Evolutionary conservation across 345 rosid genomes (phyloP).

Genomic region (Stellera chamaejasme): DNA sequence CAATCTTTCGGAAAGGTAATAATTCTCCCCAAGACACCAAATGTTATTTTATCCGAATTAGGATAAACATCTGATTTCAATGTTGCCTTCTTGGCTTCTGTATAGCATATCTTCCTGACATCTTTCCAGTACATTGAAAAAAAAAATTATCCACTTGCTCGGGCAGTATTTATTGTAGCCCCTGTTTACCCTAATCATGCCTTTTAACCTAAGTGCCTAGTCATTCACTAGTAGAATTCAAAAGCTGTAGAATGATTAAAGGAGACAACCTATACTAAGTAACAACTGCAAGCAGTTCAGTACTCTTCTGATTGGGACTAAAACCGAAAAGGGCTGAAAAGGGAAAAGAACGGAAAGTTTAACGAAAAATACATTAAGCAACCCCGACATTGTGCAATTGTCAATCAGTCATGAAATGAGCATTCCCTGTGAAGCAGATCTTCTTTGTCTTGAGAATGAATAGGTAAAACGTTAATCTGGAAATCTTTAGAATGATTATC

Average conservation of each 20-base stretch:
- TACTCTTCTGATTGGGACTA: not conserved
- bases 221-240: not conserved
- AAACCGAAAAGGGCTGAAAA: conserved; percentile 5
- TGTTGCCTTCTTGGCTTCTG: no score
- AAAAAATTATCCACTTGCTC: no score
- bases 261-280: not conserved
- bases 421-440: conserved; percentile 48
- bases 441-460: conserved; percentile 30
- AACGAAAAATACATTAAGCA: conserved; percentile 62
- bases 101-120: no score
- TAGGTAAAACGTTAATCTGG: conserved; percentile 17
- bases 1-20: no score
- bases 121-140: no score
- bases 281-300: conserved; percentile 3
- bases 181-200: no score
- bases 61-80: no score
- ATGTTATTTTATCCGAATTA: no score
- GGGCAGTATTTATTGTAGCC: no score
- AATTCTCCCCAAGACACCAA: no score
- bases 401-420: conserved; percentile 42
- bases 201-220: no score
- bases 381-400: conserved; percentile 75
- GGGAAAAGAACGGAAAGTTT: conserved; percentile 8
- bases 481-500: conserved; percentile 15
- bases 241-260: not conserved